phyloP scores from a whole-genome alignment of 352 stramenopile species.

The Globisporangium middletonii region DNA sequence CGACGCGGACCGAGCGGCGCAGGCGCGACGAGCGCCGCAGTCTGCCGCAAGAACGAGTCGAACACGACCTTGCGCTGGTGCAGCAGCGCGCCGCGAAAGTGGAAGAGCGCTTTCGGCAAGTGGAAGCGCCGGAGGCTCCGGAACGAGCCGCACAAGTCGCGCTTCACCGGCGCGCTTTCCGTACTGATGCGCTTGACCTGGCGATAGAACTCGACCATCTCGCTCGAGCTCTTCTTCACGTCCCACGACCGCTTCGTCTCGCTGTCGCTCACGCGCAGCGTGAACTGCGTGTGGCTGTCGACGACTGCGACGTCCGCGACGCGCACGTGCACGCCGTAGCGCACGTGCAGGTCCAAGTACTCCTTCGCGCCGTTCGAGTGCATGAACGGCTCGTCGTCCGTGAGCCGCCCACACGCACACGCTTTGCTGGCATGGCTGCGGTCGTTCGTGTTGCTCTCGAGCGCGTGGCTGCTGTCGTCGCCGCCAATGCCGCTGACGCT shows the following conservation, averaged over 20 bases:
- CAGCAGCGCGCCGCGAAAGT: slow-evolving; percentile 42
- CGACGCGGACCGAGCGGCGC: slow-evolving; percentile 48
- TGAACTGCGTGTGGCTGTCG: slow-evolving; percentile 26
- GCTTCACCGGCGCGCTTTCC: slow-evolving; percentile 45
- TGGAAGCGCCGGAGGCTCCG: slow-evolving; percentile 36
- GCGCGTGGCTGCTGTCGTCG: not conserved
- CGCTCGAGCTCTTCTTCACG: slow-evolving; percentile 46
- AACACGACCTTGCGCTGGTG: slow-evolving; percentile 58
- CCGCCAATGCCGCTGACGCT: not conserved
- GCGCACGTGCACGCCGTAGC: slow-evolving; percentile 36
- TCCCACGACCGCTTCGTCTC: slow-evolving; percentile 58
- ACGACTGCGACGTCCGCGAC: slow-evolving; percentile 34
- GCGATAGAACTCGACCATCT: slow-evolving; percentile 56
- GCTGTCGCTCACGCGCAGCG: slow-evolving; percentile 41
- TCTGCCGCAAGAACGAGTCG: slow-evolving; percentile 65
- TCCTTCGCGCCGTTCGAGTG: slow-evolving; percentile 25
- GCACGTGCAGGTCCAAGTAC: slow-evolving; percentile 45
- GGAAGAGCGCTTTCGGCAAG: slow-evolving; percentile 49
- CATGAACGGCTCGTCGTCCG: slow-evolving; percentile 16
- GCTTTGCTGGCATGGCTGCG: not conserved
- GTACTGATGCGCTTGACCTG: slow-evolving; percentile 51
- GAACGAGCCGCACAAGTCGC: slow-evolving; percentile 49
- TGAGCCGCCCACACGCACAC: slow-evolving; percentile 1
- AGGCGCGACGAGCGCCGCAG: slow-evolving; percentile 44
- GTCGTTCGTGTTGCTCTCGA: no score